Base-by-base conservation (phyloP, 441 rosid genomes). In the Codiaeum variegatum region DNA sequence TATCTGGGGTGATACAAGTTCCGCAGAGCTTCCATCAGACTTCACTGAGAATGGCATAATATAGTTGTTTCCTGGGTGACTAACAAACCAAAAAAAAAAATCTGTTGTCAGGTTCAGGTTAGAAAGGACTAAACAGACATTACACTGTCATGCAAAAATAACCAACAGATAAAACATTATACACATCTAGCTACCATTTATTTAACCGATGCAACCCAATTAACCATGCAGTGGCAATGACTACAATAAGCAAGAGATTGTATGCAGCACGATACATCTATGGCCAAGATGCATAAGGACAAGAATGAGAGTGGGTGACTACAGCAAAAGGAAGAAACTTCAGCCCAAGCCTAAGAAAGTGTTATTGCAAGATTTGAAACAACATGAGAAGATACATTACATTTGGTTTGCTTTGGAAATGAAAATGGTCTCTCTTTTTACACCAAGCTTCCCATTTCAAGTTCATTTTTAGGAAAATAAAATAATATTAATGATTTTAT, bases 1-100 rank as follows among this genome's bases (percentile, higher is more conserved):
- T 75, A 87, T 75, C 67, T 77, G 73, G 34, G 97, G 95, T 55
- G 94, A 87, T 44, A 85, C 83, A 82, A 85, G 89, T 72, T 88
- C 97, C 79, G 81, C 80, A 66, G 91, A 77, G 84, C 87, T 84
- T 78, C 80, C 73, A 58, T 89, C 88, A 51, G 79, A 83, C 74
- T 82, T 87, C 54, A 79, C 72, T 34, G 84, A 16, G 40, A 81
- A 77, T 67, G 84, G 83, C 63, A 76, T 23, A 66, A 77, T 69
- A 80, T 75, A 80, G 73, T 84, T 83, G 61, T 76, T 79, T 72
- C 84, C 91, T 46, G 81, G 76, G 69, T 84, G 86, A 67, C 93
- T 87, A 82, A 71, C 67, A 69, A 78, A 77, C 76, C 26, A 75
- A 38, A 64, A 76, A 75, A 38, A 64, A 76, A 56, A 52, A 46